phyloP scores from a whole-genome alignment of 495 filamentous ascomycete genomes.

The Rostrohypoxylon terebratum region DNA sequence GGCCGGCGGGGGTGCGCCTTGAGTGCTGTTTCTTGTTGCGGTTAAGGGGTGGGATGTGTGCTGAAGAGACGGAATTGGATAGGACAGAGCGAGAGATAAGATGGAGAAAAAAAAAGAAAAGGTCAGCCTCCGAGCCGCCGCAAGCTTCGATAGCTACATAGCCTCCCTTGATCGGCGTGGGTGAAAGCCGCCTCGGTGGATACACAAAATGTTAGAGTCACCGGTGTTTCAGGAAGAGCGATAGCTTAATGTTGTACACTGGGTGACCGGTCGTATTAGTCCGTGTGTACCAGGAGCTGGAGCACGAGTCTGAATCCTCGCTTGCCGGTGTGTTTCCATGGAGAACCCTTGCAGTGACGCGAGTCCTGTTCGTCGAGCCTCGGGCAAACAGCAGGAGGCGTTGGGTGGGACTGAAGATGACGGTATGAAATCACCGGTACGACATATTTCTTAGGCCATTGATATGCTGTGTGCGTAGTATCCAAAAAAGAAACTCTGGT shows the following conservation, averaged over 20 bases:
- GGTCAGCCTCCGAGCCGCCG: conserved; percentile 4
- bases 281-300: conserved; percentile 8
- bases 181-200: conserved; percentile 21
- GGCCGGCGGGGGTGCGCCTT: conserved; percentile 18
- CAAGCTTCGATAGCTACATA: conserved; percentile 11
- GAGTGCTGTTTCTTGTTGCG: not conserved
- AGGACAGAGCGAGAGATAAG: not conserved
- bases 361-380: conserved; percentile 33
- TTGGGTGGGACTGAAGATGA: conserved; percentile 26
- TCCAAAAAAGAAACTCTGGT: not conserved
- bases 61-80: not conserved
- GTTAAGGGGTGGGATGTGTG: not conserved
- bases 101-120: not conserved
- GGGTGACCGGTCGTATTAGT: conserved; percentile 5
- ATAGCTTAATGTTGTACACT: conserved; percentile 1
- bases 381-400: conserved; percentile 20
- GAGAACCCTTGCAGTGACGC: conserved; percentile 37
- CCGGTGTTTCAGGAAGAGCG: conserved; percentile 37
- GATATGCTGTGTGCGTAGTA: conserved; percentile 16
- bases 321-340: conserved; percentile 20
- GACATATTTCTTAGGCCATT: conserved; percentile 11
- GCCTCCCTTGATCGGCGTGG: conserved; percentile 42
- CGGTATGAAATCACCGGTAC: conserved; percentile 18
- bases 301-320: conserved; percentile 20
- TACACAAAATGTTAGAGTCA: conserved; percentile 30